Conservation (phyloP, 2,329 filamentous ascomycete genomes). For the Chrysoporthe puriensis region DNA sequence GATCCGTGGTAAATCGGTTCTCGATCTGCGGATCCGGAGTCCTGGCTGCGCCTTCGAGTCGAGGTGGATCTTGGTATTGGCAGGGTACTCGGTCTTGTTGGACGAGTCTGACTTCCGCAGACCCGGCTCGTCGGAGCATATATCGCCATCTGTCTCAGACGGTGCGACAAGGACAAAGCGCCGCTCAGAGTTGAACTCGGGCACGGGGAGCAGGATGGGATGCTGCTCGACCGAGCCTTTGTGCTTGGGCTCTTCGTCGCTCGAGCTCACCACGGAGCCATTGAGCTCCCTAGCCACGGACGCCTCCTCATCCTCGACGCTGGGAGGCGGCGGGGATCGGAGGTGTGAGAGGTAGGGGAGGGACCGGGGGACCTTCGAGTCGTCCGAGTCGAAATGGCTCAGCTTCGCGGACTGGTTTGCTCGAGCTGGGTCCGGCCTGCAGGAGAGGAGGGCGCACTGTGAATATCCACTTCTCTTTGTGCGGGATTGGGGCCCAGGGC, state of each 20-base stretch:
- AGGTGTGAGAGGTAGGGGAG: neutral
- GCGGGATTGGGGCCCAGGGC: neutral
- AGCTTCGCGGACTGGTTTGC: constrained; percentile 26
- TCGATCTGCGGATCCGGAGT: constrained; percentile 40
- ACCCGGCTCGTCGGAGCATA: constrained; percentile 8
- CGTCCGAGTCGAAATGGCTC: constrained; percentile 5
- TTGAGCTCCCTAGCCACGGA: constrained; percentile 66
- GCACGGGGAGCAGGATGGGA: constrained; percentile 67
- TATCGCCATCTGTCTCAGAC: constrained; percentile 30
- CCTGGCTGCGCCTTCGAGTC: constrained; percentile 31
- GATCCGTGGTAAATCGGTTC: constrained; percentile 49
- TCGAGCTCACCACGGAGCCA: constrained; percentile 38
- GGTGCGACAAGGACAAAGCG: constrained; percentile 64
- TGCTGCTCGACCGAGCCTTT: constrained; percentile 71
- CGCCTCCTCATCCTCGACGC: constrained; percentile 69
- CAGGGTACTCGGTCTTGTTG: constrained; percentile 41
- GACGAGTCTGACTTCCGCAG: constrained; percentile 23
- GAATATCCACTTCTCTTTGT: constrained; percentile 1
- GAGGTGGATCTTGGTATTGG: constrained; percentile 46
- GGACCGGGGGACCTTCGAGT: constrained; percentile 1
- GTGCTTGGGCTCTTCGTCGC: constrained; percentile 60
- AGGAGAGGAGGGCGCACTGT: neutral
- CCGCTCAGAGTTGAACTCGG: constrained; percentile 63
- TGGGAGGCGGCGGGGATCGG: constrained; percentile 62
- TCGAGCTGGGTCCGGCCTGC: constrained; percentile 22